A percentile compares a stretch with the other conserved stretches of the same genome.
phyloP scores from a whole-genome alignment of 352 stramenopile genomes.

The Peronospora belbahrii region DNA sequence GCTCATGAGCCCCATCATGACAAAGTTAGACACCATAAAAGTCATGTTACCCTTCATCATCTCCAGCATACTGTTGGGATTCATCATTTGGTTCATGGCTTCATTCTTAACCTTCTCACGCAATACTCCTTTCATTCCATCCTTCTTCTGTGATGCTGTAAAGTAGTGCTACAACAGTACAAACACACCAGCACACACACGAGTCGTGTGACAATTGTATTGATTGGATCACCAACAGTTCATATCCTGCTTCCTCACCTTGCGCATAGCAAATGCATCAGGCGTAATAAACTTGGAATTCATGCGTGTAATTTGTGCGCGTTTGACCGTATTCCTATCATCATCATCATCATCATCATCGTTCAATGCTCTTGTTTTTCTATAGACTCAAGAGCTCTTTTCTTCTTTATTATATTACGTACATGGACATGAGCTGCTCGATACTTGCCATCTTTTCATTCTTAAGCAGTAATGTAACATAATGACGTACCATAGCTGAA shows the following conservation, averaged over 20 bases:
- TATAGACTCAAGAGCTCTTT: too few species aligned
- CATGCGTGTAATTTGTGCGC: constrained; percentile 74
- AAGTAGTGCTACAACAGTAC: constrained; percentile 59
- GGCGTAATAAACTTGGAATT: constrained; percentile 86
- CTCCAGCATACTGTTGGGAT: constrained; percentile 94
- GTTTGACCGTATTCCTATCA: constrained; percentile 77
- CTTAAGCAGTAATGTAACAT: constrained; percentile 79
- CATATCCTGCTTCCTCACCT: constrained; percentile 26
- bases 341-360: too few species aligned
- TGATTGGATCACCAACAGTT: background rate
- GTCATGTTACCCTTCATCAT: constrained; percentile 99
- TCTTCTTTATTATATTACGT: constrained; percentile 5
- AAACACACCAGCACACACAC: background rate
- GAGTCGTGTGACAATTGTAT: background rate
- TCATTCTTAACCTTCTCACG: constrained; percentile 87
- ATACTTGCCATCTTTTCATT: constrained; percentile 71
- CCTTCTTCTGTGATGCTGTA: constrained; percentile 83
- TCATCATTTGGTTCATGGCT: constrained; percentile 91
- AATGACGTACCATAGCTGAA: constrained; percentile 80
- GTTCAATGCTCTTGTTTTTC: too few species aligned
- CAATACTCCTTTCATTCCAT: constrained; percentile 77
- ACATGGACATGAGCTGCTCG: constrained; percentile 76
- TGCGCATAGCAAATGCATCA: constrained; percentile 85
- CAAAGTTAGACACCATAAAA: constrained; percentile 98
- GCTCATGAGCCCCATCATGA: constrained; percentile 98